These are phyloP conservation scores for Saccharomycopsis hybrid DNA, from an alignment of 1,139 yeast species.

Conservation along the genomic window DNA sequence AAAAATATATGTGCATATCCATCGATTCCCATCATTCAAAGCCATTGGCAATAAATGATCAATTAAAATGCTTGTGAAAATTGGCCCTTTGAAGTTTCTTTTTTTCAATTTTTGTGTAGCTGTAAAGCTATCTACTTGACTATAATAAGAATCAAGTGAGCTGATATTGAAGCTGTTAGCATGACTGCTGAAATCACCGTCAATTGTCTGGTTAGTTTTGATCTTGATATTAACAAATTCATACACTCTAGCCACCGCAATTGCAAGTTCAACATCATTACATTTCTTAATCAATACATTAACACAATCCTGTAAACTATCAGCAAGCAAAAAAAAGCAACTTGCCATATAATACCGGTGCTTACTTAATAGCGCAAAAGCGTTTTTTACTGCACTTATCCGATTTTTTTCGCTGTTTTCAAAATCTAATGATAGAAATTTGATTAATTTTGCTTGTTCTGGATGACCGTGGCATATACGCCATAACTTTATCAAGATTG, in stretches of 20 bases:
- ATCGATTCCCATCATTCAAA: conserved; percentile 59
- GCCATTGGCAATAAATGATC: conserved; percentile 53
- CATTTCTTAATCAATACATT: conserved; percentile 64
- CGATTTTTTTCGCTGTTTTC: conserved; percentile 60
- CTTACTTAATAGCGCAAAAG: conserved; percentile 82
- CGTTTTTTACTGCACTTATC: conserved; percentile 87
- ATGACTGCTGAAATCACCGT: no score
- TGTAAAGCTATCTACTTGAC: neutral
- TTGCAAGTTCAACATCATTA: conserved; percentile 63
- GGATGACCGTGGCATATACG: conserved; percentile 65
- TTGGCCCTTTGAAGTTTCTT: conserved; percentile 38
- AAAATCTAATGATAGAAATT: conserved; percentile 73
- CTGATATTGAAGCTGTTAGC: no score
- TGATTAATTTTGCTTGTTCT: conserved; percentile 77
- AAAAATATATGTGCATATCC: conserved; percentile 79
- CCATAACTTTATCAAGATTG: conserved; percentile 78
- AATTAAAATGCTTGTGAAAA: conserved; percentile 44
- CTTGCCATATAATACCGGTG: conserved; percentile 88
- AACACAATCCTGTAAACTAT: conserved; percentile 67
- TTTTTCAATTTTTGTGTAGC: conserved; percentile 29
- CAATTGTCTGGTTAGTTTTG: no score
- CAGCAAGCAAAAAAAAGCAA: conserved; percentile 80
- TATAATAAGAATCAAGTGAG: no score
- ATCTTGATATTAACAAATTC: conserved; percentile 1
- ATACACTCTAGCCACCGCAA: conserved; percentile 68